Evolutionary conservation across 441 rosid genomes (phyloP), one percentile per base, ranked within the genome.

Genomic region (Theobroma grandiflorum): DNA sequence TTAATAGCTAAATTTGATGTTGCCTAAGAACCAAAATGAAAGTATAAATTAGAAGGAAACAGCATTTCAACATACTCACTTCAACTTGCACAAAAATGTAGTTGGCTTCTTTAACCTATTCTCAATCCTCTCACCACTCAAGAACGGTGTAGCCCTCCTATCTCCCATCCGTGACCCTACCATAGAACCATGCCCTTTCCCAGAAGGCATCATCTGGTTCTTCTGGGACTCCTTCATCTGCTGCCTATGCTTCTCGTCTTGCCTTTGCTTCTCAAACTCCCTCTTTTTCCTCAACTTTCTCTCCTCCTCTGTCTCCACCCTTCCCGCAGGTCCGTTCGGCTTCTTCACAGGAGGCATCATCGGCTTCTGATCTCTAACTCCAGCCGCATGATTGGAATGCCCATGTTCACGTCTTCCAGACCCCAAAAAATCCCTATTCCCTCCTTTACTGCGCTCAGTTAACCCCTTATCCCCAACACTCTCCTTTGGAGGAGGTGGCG

Each of bases 31-130:
- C 57, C 76, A 38, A 31, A 78, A 4, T 68, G 38, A 37, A 9
- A 22, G 15, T 74, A 14, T 43, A 22, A 65, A 77, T 11, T 10
- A 33, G 20, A 62, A 70, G 8, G n/a, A 68, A n/a, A 33, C 42
- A 70, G 42, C 47, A 76, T 37, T 70, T 53, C 64, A 82, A 59
- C 78, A 71, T 80, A 91, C 98, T 90, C 88, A 96, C 99, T 97
- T 95, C 89, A 97, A 83, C 89, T 94, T 97, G 96, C 99, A 97
- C 89, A 95, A 84, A 81, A 97, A 97, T 4, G 99, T 97, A n/a
- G 98, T 97, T 31, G 99, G 98, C 84, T 97, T 97, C 88, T 97
- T 97, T 81, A 97, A 85, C 88, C 98, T 90, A 84, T 97, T 97
- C 86, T 95, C 98, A 78, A 82, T 84, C 85, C 98, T 92, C 86